Conservation (phyloP, 768 basidiomycete genomes). For the Boletus rubescentipes region DNA sequence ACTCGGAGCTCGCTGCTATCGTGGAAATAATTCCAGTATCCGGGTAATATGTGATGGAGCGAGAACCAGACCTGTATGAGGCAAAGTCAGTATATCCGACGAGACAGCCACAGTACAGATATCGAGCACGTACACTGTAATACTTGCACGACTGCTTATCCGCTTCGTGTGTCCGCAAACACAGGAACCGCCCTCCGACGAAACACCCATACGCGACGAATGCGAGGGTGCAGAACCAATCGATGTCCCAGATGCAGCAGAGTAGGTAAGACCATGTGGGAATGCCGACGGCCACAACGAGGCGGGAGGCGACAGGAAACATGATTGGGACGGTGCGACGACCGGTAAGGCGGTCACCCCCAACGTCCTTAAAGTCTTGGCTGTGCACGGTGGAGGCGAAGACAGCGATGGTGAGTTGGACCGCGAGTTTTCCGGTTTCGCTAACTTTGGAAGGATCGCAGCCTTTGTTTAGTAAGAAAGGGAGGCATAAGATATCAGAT, state of each 20-base stretch:
- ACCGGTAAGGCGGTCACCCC: slow-evolving; percentile 39
- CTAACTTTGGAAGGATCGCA: slow-evolving; percentile 25
- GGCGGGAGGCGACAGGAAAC: slow-evolving; percentile 37
- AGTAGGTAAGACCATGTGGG: slow-evolving; percentile 39
- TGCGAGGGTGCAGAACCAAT: slow-evolving; percentile 18
- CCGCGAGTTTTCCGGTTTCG: slow-evolving; percentile 29
- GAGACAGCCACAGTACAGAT: background rate
- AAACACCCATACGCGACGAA: slow-evolving; percentile 34
- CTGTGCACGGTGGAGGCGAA: slow-evolving; percentile 49
- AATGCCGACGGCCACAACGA: slow-evolving; percentile 33
- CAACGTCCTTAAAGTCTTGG: slow-evolving; percentile 47
- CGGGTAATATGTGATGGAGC: slow-evolving; percentile 35
- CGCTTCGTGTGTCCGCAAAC: slow-evolving; percentile 23
- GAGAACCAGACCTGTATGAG: slow-evolving; percentile 35
- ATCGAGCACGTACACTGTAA: slow-evolving; percentile 33
- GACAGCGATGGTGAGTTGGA: slow-evolving; percentile 37
- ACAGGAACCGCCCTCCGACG: slow-evolving; percentile 36
- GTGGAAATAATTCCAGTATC: slow-evolving; percentile 37
- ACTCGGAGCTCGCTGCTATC: slow-evolving; percentile 5
- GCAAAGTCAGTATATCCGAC: background rate
- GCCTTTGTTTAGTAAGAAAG: slow-evolving; percentile 10
- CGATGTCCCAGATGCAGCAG: slow-evolving; percentile 36
- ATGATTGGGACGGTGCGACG: slow-evolving; percentile 46
- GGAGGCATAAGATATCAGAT: background rate
- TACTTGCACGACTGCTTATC: slow-evolving; percentile 38